Evolutionary conservation across 352 stramenopile species (phyloP).

Genomic region (Phytophthora fragariae): DNA sequence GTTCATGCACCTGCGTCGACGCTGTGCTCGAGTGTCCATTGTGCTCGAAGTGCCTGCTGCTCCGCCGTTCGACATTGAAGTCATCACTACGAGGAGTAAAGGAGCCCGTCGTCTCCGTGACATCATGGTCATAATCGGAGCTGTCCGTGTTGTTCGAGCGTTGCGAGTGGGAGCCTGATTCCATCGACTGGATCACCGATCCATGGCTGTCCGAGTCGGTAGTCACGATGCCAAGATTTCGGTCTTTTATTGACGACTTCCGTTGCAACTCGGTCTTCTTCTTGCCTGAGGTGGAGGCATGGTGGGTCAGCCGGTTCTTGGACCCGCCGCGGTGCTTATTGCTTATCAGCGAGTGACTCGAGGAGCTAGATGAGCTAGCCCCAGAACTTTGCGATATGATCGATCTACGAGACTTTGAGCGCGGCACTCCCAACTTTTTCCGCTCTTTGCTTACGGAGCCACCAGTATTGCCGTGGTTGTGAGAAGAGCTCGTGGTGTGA

Average conservation of each 20-base stretch:
- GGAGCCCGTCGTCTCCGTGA: neutral
- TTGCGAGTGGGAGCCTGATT: slow-evolving; percentile 9
- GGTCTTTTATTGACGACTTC: slow-evolving; percentile 5
- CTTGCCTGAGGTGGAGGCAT: slow-evolving; percentile 8
- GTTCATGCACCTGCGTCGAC: slow-evolving; percentile 6
- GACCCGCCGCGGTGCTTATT: slow-evolving; percentile 19
- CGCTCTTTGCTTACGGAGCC: slow-evolving; percentile 9
- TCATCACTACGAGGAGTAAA: slow-evolving; percentile 9
- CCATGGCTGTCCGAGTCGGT: neutral
- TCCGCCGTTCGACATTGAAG: neutral
- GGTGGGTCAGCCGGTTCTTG: slow-evolving; percentile 5
- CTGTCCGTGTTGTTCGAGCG: slow-evolving; percentile 12
- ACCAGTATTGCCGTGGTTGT: neutral
- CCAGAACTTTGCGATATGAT: slow-evolving; percentile 2
- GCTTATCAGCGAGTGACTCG: slow-evolving; percentile 13
- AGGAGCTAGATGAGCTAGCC: neutral
- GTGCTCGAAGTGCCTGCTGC: neutral
- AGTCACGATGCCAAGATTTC: neutral
- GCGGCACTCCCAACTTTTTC: neutral
- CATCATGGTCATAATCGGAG: neutral
- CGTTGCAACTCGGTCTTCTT: slow-evolving; percentile 17
- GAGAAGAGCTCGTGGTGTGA: neutral
- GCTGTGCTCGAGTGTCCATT: slow-evolving; percentile 9
- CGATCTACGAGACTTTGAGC: slow-evolving; percentile 13
- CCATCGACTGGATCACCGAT: neutral